phyloP scores from a whole-genome alignment of 768 basidiomycete genomes.

The Mycena galopus region DNA sequence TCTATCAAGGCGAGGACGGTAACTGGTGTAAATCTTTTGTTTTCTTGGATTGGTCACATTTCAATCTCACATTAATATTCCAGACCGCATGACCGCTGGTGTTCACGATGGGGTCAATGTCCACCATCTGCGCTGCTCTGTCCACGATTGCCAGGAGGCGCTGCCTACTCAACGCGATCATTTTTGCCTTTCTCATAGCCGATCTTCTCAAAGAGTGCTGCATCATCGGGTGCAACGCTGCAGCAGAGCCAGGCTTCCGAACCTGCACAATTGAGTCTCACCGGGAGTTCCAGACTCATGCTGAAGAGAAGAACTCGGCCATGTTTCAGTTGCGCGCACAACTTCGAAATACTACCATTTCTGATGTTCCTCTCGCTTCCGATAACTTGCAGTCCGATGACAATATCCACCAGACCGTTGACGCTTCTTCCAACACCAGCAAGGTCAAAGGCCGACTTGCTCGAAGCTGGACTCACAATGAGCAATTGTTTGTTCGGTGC shows the following conservation, averaged over 20 bases:
- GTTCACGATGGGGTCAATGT: not conserved
- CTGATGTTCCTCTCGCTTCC: not conserved
- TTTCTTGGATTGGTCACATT: not conserved
- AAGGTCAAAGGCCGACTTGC: too few species aligned
- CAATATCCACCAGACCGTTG: not conserved
- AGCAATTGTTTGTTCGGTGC: too few species aligned
- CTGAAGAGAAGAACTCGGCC: not conserved
- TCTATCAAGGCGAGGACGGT: constrained; percentile 10
- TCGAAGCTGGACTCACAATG: too few species aligned
- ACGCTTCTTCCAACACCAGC: too few species aligned
- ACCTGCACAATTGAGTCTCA: not conserved
- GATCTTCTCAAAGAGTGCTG: not conserved
- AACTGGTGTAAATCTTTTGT: constrained; percentile 1
- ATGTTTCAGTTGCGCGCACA: not conserved
- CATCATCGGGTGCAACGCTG: not conserved
- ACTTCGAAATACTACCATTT: not conserved
- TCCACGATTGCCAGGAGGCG: not conserved
- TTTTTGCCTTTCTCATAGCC: not conserved
- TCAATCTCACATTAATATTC: not conserved
- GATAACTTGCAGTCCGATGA: too few species aligned
- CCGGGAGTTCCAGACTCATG: not conserved
- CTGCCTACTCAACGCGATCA: not conserved
- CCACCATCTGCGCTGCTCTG: not conserved
- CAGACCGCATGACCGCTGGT: not conserved
- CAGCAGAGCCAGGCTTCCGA: not conserved